Evolutionary conservation across 257 asterid genomes (phyloP).

Genomic region (Euphrasia confusa): DNA sequence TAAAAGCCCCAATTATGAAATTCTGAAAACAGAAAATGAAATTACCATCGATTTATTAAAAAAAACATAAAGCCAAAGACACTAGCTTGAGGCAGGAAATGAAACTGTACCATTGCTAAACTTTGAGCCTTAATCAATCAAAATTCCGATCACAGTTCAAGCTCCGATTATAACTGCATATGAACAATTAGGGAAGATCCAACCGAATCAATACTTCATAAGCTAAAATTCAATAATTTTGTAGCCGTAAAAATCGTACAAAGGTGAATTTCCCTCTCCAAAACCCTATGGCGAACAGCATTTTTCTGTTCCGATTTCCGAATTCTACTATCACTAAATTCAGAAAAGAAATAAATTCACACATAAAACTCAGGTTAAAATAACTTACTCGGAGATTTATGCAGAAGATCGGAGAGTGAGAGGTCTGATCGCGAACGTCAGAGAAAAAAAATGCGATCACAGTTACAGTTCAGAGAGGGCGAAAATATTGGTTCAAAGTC

Average conservation of each 20-base stretch:
- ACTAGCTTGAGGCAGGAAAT: conserved; percentile 12
- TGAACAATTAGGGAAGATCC: conserved; percentile 26
- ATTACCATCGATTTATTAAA: background rate
- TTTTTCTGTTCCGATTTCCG: conserved; percentile 4
- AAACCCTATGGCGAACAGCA: conserved; percentile 33
- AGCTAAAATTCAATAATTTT: conserved; percentile 24
- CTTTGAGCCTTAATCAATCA: conserved; percentile 23
- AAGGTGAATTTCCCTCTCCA: background rate
- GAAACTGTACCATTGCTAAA: conserved; percentile 36
- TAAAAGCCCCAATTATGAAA: conserved; percentile 85
- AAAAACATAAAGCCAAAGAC: background rate
- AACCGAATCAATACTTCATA: conserved; percentile 18
- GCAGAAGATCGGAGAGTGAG: conserved; percentile 28
- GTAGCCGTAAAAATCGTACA: background rate
- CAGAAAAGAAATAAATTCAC: background rate
- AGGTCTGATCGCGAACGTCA: conserved; percentile 22
- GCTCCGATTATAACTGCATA: conserved; percentile 25
- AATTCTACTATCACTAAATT: background rate
- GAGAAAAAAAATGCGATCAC: conserved; percentile 30
- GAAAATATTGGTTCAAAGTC: conserved; percentile 18
- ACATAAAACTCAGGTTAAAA: no score
- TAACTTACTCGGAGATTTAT: conserved; percentile 26
- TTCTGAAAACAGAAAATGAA: conserved; percentile 41
- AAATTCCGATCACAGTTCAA: conserved; percentile 26
- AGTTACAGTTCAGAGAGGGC: conserved; percentile 16